Evolutionary conservation across 163 green algal species (phyloP).

Genomic region (Volvox carteri): DNA sequence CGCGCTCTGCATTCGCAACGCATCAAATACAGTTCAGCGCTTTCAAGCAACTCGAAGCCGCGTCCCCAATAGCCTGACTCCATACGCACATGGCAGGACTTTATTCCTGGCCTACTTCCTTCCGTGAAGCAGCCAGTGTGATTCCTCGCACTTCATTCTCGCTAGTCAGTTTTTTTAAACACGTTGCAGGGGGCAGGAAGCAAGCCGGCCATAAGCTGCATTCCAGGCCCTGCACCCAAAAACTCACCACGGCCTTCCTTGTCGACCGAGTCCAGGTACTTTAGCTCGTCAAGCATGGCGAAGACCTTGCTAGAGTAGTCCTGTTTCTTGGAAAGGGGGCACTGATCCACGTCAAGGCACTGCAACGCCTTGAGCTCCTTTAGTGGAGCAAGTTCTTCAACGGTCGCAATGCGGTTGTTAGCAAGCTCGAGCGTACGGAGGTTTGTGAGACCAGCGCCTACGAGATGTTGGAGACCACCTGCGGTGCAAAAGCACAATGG

Average conservation of each 20-base stretch:
- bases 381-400: conserved; percentile 40
- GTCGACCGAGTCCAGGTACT: conserved; percentile 49
- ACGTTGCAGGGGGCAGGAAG: no score
- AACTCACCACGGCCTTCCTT: conserved; percentile 38
- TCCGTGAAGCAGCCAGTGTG: no score
- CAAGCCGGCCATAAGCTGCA: no score
- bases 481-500: no score
- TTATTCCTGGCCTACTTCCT: no score
- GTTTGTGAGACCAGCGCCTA: conserved; percentile 37
- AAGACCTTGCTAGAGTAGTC: conserved; percentile 23
- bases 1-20: conserved; percentile 28
- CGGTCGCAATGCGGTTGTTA: conserved; percentile 38
- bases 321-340: not conserved
- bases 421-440: conserved; percentile 44
- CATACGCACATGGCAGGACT: no score
- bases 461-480: conserved; percentile 50
- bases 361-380: conserved; percentile 36
- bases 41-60: no score
- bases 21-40: no score
- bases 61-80: not conserved
- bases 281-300: conserved; percentile 55
- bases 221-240: no score
- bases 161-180: no score
- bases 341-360: conserved; percentile 28
- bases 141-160: no score